Conservation (phyloP, 2,329 filamentous ascomycete species). For the Trichophyton verrucosum region DNA sequence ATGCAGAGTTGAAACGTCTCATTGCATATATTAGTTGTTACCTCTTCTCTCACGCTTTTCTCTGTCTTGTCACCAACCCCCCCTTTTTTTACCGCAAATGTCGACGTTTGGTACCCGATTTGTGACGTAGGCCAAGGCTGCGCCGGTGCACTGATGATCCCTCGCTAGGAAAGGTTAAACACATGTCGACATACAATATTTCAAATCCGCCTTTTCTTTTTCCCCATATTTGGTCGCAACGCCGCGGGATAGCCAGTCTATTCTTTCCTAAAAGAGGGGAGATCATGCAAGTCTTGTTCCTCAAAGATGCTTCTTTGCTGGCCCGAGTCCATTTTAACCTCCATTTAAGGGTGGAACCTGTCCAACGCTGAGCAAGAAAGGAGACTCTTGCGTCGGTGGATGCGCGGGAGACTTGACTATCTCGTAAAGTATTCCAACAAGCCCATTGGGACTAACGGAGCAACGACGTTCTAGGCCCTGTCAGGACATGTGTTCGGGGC, state of each 20-base stretch:
- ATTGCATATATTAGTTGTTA: neutral
- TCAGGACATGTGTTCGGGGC: slow-evolving; percentile 1
- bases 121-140: slow-evolving; percentile 3
- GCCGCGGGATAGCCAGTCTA: neutral
- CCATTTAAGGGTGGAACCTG: neutral
- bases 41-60: neutral
- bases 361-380: neutral
- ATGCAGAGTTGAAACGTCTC: neutral
- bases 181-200: neutral
- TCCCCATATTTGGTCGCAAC: neutral
- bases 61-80: neutral
- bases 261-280: neutral
- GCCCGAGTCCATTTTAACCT: neutral
- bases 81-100: neutral
- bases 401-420: neutral
- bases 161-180: slow-evolving; percentile 1
- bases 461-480: neutral
- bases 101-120: neutral
- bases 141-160: slow-evolving; percentile 2
- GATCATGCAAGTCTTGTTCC: slow-evolving; percentile 1
- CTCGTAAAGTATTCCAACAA: neutral
- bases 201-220: neutral
- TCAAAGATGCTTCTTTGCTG: neutral
- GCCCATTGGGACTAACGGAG: slow-evolving; percentile 1
- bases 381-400: neutral